Percentiles rank a stretch among this genome's conserved stretches.
These are phyloP conservation scores for Saccharomycopsis olivae DNA, from an alignment of 805 yeast species.

Conservation along the genomic window DNA sequence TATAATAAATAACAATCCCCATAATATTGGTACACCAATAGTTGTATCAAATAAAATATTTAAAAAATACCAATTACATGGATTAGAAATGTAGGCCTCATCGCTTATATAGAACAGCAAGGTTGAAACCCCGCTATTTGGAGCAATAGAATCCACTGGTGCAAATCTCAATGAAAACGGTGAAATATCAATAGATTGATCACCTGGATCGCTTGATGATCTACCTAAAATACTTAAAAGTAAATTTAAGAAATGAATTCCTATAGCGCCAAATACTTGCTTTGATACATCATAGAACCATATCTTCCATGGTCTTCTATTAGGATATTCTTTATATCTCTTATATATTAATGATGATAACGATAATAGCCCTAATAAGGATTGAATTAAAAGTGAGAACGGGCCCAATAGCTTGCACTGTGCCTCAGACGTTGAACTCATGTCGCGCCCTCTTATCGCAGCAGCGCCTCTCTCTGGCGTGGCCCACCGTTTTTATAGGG, in stretches of 20 bases:
- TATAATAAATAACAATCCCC: slow-evolving; percentile 42
- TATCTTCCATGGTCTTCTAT: slow-evolving; percentile 72
- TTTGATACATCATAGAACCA: slow-evolving; percentile 89
- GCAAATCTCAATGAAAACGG: slow-evolving; percentile 2
- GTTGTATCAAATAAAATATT: slow-evolving; percentile 88
- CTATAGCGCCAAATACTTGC: slow-evolving; percentile 79
- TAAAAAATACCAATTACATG: slow-evolving; percentile 93
- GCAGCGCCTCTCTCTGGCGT: neutral
- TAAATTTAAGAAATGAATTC: slow-evolving; percentile 72
- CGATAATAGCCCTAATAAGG: slow-evolving; percentile 65
- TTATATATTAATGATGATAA: slow-evolving; percentile 64
- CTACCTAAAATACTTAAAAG: slow-evolving; percentile 53
- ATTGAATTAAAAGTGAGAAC: slow-evolving; percentile 72
- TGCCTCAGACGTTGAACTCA: slow-evolving; percentile 20
- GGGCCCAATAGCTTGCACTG: slow-evolving; percentile 72
- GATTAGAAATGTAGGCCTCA: slow-evolving; percentile 40
- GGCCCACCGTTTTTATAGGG: no score
- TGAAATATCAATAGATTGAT: neutral
- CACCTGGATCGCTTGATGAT: slow-evolving; percentile 6
- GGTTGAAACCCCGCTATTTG: slow-evolving; percentile 16
- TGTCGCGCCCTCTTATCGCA: neutral
- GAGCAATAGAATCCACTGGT: neutral
- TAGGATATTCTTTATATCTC: slow-evolving; percentile 68
- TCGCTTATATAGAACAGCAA: slow-evolving; percentile 12
- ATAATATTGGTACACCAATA: slow-evolving; percentile 77